Base-by-base conservation (phyloP, 1,284 basidiomycete species). In the Hypsizygus ulmarius region DNA sequence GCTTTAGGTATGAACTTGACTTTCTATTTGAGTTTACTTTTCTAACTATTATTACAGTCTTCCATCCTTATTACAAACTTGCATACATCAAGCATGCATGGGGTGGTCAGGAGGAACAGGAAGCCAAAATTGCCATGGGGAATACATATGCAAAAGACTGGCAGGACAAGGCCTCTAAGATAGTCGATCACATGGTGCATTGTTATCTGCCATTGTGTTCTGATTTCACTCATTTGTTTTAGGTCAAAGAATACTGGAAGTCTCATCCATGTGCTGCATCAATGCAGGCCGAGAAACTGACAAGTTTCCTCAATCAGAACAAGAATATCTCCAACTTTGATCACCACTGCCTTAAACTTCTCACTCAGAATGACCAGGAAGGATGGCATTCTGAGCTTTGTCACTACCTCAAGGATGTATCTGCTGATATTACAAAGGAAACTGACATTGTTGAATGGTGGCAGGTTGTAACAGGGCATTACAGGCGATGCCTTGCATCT, bases 11-110 rank as follows among this genome's bases (percentile, higher is more conserved):
- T 15, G 32, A 9, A n/a, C 3, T 29, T 5, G 27, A 34, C 18
- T 36, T 14, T 8, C 12, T 35, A 12, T 10, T 12, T 9, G 15
- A 6, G 5, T 30, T 18, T 27, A 5, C 11, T 11, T 28, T 18
- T 15, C 21, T 9, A 15, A 3, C 34, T n/a, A n/a, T n/a, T n/a
- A n/a, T n/a, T n/a, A n/a, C n/a, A n/a, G n/a, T n/a, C n/a, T 19
- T 51, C 10, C 49, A 51, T 34, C 56, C 52, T 2, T 62, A 57
- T 36, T 61, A 51, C 47, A 60, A 61, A 33, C 45, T 62, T 1
- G n/a, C n/a, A 1, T 62, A 61, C 47, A 56, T 60, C 30, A 45
- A 58, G 16, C 29, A 49, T 10, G 33, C 47, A 8, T 61, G 61
- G 59, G 60, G 59, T 0, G 55, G 61, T 2, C 29, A 38, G 1